Base-by-base conservation (phyloP, 371 early-diverging fungal genomes). In the Syncephalastrum contaminatum region DNA sequence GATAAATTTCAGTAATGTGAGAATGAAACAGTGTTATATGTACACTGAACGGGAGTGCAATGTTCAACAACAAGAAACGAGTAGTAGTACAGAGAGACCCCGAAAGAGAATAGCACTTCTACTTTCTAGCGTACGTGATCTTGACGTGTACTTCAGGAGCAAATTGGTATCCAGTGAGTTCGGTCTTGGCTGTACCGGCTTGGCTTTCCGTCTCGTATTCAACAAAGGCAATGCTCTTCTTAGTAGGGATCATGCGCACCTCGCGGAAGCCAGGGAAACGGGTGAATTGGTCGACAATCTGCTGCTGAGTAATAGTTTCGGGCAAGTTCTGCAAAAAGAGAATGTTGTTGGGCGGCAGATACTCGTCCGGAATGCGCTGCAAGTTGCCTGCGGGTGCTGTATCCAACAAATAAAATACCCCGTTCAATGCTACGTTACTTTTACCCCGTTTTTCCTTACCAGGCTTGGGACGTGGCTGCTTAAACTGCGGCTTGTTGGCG, bases 301-400 rank as follows among this genome's bases (percentile, higher is more conserved):
- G 75, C 6, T 79, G 73, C 20, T 80, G 84, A 16, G 87, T 77
- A n/a, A 83, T 75, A 10, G 84, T 88, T 18, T 82, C 77, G 1
- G 97, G 95, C 45, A 98, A 65, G 60, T 94, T 91, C 58, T 94
- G 90, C 51, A 98, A 75, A 75, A 97, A 96, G 27, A 98, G 77
- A 69, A 94, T 94, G 46, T 79, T 81, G 81, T 92, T 94, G 43
- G 95, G 89, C 39, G 88, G 88, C 41, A 85, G 65, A 27, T 82
- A 83, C 51, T 88, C 92, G 48, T 91, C 93, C 39, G 90, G 80
- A 57, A 82, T 74, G 69, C 40, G 81, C 21, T 54, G 57, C 21
- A 44, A 43, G 21, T 69, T 60, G 13, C 55, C 52, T 24, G 59
- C 21, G n/a, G 43, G 49, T 24, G 48, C 48, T 15, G 53, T 21